These are phyloP conservation scores for Solanum tacnaense DNA, from an alignment of 257 asterid species.

Conservation along the genomic window DNA sequence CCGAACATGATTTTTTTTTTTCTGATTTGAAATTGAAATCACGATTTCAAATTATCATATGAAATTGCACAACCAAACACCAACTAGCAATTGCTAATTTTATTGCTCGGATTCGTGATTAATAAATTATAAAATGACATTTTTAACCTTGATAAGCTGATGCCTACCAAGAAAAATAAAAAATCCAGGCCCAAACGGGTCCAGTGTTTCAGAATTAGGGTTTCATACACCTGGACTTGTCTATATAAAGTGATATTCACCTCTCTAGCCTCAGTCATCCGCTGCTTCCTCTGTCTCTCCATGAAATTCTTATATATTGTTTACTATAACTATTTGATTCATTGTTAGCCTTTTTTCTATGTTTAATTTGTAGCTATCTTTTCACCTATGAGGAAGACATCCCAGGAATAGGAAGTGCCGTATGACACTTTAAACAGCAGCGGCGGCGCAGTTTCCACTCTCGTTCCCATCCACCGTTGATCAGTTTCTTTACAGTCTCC, in stretches of 20 bases:
- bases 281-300: neutral
- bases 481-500: conserved; percentile 4
- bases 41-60: too few relatives aligned
- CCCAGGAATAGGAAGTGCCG: conserved; percentile 94
- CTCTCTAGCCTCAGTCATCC: neutral
- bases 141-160: neutral
- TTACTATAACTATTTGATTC: neutral
- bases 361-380: neutral
- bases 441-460: conserved; percentile 1
- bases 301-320: neutral
- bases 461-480: conserved; percentile 33
- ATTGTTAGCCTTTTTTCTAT: neutral
- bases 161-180: neutral
- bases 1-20: too few relatives aligned
- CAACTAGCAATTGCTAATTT: neutral
- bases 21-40: too few relatives aligned
- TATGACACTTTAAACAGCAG: conserved; percentile 56
- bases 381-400: conserved; percentile 51
- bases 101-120: neutral
- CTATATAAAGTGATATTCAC: neutral
- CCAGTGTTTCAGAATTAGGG: neutral
- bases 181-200: neutral
- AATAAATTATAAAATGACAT: neutral
- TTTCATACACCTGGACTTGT: neutral
- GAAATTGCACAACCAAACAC: too few relatives aligned